Conservation (phyloP, 352 stramenopile species). For the Phytophthora agathidicida region DNA sequence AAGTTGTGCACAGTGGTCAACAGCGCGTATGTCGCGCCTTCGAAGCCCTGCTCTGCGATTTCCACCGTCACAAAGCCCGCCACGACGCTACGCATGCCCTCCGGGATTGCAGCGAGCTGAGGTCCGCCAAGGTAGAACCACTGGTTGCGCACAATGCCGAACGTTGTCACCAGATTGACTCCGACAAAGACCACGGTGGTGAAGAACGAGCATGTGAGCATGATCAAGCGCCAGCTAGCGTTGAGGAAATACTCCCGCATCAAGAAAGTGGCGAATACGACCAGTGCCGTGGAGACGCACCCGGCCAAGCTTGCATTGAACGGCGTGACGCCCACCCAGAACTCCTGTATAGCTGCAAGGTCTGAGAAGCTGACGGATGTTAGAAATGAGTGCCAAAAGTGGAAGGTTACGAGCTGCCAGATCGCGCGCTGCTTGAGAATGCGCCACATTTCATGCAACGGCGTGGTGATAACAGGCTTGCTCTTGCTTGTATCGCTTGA, state of each 20-base stretch:
- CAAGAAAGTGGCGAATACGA: conserved; percentile 57
- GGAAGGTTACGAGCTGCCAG: conserved; percentile 72
- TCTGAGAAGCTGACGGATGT: conserved; percentile 58
- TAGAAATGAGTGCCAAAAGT: conserved; percentile 74
- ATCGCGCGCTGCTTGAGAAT: conserved; percentile 77
- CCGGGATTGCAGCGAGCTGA: conserved; percentile 61
- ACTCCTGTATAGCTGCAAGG: conserved; percentile 59
- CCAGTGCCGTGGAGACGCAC: conserved; percentile 56
- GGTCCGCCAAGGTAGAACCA: conserved; percentile 75
- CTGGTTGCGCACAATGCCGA: conserved; percentile 63
- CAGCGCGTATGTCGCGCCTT: conserved; percentile 69
- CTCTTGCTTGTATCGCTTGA: conserved; percentile 22
- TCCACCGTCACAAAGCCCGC: conserved; percentile 71
- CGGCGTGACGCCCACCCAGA: conserved; percentile 62
- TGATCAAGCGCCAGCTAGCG: conserved; percentile 60
- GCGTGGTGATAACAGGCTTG: conserved; percentile 23
- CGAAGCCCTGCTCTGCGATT: conserved; percentile 73
- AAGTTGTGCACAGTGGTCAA: conserved; percentile 74
- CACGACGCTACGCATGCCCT: conserved; percentile 68
- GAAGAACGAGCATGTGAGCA: conserved; percentile 53
- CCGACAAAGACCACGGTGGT: conserved; percentile 49
- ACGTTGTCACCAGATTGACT: conserved; percentile 59
- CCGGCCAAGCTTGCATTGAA: conserved; percentile 61
- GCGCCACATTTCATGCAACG: conserved; percentile 66
- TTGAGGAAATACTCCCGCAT: conserved; percentile 69